Evolutionary conservation across 2,329 filamentous ascomycete species (phyloP).

Genomic region (Colletotrichum musae): DNA sequence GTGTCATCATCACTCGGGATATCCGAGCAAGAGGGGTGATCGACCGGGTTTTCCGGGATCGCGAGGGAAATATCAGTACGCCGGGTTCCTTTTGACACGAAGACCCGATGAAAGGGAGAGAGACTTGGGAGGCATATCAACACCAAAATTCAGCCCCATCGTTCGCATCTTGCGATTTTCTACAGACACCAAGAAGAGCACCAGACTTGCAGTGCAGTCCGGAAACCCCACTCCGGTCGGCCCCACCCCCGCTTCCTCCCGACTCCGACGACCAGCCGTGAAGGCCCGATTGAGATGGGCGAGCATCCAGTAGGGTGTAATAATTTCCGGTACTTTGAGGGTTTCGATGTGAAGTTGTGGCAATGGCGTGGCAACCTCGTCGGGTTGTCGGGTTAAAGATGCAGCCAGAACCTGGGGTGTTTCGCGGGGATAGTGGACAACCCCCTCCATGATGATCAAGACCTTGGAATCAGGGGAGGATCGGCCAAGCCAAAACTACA

Average conservation of each 20-base stretch:
- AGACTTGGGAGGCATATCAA: no score
- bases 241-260: conserved; percentile 1
- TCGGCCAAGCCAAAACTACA: conserved; percentile 13
- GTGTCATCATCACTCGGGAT: not conserved
- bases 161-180: no score
- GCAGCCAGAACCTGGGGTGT: conserved; percentile 22
- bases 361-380: not conserved
- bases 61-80: not conserved
- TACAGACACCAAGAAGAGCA: no score
- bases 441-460: conserved; percentile 10
- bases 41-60: conserved; percentile 8
- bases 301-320: not conserved
- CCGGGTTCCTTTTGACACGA: no score
- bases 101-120: no score
- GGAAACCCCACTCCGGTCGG: not conserved
- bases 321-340: not conserved
- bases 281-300: not conserved
- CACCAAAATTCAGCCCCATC: no score
- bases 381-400: conserved; percentile 32
- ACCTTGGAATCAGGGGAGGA: not conserved
- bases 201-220: no score
- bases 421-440: not conserved
- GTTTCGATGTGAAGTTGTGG: not conserved
- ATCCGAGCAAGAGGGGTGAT: not conserved
- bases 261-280: not conserved